Evolutionary conservation across 148 eudicot genomes (phyloP), one percentile per base, ranked within the genome.

Genomic region (Rhododendron williamsianum): DNA sequence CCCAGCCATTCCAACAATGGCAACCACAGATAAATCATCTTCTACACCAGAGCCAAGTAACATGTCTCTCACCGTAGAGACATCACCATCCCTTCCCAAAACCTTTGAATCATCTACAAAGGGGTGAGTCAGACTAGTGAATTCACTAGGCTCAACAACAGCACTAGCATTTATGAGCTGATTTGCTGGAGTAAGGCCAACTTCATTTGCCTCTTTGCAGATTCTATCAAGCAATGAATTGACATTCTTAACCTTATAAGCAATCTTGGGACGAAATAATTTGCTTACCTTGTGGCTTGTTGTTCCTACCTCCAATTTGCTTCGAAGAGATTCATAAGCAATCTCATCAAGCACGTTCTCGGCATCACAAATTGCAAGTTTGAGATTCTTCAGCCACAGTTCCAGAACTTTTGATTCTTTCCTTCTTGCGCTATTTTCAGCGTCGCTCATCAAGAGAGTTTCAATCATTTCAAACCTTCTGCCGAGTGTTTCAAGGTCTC

Each of bases 1-100:
- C 54, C 54, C 54, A 12, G 74, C 87, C 73, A 81, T 86, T 8
- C 85, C 87, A 0, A 86, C 67, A 19, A 82, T 54, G 1, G 85
- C 43, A 79, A 85, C 7, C 54, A 58, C 56, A 36, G 76, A 58
- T 11, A 84, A 10, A 13, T 35, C 49, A 56, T 36, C 52, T 12
- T 11, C 23, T 2, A 7, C 49, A 21, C 18, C n/a, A 35, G 13
- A 13, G 21, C 15, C 41, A n/a, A 74, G 10, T 33, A 84, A 35
- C 86, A 45, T 49, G 13, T 77, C 4, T 27, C 58, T 72, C 58
- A 84, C 12, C 58, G 2, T 48, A 21, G 71, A 21, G 9, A 30
- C 86, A 56, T 84, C 86, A 41, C 60, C 25, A 5, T 36, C 71
- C 25, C 86, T 52, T 54, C 86, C 85, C 27, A 84, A 2, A n/a